Conservation (phyloP, 768 basidiomycete species). For the Mycena vitilis region DNA sequence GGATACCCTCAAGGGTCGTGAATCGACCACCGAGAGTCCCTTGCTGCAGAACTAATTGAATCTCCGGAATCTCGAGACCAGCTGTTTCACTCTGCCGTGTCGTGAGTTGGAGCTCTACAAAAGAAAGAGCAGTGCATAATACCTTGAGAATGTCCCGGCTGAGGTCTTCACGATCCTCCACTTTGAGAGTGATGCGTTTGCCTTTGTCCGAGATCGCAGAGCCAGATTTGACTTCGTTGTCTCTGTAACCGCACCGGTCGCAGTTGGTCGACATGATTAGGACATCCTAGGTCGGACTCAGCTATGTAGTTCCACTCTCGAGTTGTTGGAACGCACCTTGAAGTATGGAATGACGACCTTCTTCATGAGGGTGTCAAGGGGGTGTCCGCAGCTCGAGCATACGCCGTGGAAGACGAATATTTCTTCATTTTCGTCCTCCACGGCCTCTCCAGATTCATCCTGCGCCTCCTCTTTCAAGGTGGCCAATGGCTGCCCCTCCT, state of each 20-base stretch:
- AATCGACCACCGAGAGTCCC: constrained; percentile 98
- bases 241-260: constrained; percentile 93
- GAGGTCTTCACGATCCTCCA: constrained; percentile 93
- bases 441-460: constrained; percentile 35
- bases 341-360: constrained; percentile 97
- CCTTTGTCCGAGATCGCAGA: constrained; percentile 89
- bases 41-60: constrained; percentile 89
- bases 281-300: constrained; percentile 71
- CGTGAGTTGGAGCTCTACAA: not conserved
- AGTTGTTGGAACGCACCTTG: constrained; percentile 66
- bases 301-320: not conserved
- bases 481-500: constrained; percentile 40
- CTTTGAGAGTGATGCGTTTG: constrained; percentile 87
- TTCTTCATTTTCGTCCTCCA: constrained; percentile 75
- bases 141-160: constrained; percentile 96
- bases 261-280: constrained; percentile 99
- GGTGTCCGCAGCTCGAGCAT: constrained; percentile 90
- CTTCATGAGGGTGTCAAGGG: constrained; percentile 92
- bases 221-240: constrained; percentile 98
- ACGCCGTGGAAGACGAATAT: constrained; percentile 87
- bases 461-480: constrained; percentile 32
- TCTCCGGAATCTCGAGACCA: constrained; percentile 91
- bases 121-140: constrained; percentile 42
- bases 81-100: constrained; percentile 88
- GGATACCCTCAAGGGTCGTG: constrained; percentile 95